A percentile compares a stretch with the other conserved stretches of the same genome.
These are phyloP conservation scores for Wallacemonas sp. DNA, from an alignment of 208 protist species.

Conservation along the genomic window DNA sequence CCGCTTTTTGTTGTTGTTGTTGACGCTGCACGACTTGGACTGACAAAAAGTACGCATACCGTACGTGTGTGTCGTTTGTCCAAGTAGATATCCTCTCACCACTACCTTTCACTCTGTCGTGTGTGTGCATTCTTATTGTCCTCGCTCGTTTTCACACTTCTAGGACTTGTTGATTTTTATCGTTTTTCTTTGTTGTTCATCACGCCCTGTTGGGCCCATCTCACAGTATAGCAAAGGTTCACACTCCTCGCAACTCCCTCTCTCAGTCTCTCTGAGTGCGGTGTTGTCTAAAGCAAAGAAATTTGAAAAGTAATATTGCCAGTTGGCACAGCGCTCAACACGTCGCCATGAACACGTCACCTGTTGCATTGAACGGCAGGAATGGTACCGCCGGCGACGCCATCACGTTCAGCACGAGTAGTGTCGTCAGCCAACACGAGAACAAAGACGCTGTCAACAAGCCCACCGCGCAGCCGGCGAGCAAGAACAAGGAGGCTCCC, in stretches of 20 bases:
- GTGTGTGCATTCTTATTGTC: not conserved
- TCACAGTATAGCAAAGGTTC: too few relatives aligned
- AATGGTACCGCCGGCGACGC: not conserved
- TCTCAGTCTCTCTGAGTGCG: too few relatives aligned
- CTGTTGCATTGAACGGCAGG: not conserved
- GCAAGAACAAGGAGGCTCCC: slow-evolving; percentile 1
- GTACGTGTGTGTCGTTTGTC: too few relatives aligned
- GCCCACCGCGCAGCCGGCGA: not conserved
- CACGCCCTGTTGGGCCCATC: not conserved
- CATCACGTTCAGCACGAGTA: slow-evolving; percentile 1
- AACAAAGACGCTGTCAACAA: not conserved
- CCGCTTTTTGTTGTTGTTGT: too few relatives aligned
- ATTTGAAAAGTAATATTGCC: too few relatives aligned
- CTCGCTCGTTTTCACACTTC: not conserved
- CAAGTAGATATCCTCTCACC: too few relatives aligned
- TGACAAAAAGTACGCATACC: too few relatives aligned
- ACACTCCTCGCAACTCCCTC: too few relatives aligned
- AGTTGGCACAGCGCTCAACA: too few relatives aligned
- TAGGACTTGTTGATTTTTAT: not conserved
- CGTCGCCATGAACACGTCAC: not conserved
- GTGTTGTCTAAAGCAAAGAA: too few relatives aligned
- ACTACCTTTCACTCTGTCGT: too few relatives aligned
- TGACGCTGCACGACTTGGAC: too few relatives aligned
- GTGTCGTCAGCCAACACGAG: not conserved
- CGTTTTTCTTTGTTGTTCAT: slow-evolving; percentile 15